A percentile compares a stretch with the other conserved stretches of the same genome.
Evolutionary conservation across 1,139 yeast species (phyloP).

Genomic region (Candida buenavistaensis): DNA sequence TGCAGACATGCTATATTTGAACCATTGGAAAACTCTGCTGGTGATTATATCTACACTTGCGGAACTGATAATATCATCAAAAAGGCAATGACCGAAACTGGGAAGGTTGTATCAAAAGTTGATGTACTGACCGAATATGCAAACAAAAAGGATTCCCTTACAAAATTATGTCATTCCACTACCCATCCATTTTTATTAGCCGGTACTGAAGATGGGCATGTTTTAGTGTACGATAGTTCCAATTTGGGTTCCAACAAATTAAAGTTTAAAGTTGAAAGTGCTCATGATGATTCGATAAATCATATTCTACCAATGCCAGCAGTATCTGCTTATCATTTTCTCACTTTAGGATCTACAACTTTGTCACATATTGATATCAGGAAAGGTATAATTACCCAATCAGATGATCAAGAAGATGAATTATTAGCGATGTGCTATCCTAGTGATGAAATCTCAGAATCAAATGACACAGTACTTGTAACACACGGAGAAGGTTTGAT

Average conservation of each 20-base stretch:
- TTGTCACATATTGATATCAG: constrained; percentile 78
- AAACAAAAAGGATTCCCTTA: constrained; percentile 40
- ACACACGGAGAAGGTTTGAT: constrained; percentile 92
- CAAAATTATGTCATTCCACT: constrained; percentile 62
- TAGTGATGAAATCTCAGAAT: constrained; percentile 41
- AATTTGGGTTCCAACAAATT: constrained; percentile 36
- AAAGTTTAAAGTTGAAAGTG: constrained; percentile 45
- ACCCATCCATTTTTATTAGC: constrained; percentile 66
- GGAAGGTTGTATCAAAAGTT: constrained; percentile 67
- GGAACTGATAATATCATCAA: constrained; percentile 84
- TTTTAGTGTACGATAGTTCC: constrained; percentile 61
- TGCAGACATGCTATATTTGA: constrained; percentile 76
- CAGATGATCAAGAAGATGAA: constrained; percentile 94
- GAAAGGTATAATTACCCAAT: constrained; percentile 60
- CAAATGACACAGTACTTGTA: constrained; percentile 63
- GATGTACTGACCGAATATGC: constrained; percentile 27
- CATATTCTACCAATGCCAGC: constrained; percentile 68
- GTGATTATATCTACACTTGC: constrained; percentile 59
- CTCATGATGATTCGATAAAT: constrained; percentile 78
- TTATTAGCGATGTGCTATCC: constrained; percentile 71
- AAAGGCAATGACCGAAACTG: constrained; percentile 69
- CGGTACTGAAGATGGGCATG: constrained; percentile 79
- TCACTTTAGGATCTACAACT: constrained; percentile 82
- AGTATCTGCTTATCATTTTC: constrained; percentile 75
- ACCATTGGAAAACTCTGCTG: constrained; percentile 44